Evolutionary conservation across 257 asterid genomes (phyloP).

Genomic region (Cordia subcordata): DNA sequence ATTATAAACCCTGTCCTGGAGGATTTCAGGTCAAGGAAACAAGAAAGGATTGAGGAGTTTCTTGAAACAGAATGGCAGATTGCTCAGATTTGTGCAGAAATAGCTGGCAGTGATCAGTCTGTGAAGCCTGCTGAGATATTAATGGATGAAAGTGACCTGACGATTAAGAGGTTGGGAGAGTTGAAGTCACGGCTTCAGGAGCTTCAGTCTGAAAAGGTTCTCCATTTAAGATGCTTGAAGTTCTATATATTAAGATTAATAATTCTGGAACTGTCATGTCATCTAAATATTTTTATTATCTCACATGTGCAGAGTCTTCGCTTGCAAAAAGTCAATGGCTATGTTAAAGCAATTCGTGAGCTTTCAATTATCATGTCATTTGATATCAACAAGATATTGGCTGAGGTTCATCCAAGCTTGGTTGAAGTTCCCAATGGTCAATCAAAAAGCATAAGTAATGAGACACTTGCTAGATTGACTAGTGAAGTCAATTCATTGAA

Average conservation of each 20-base stretch:
- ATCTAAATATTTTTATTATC: no score
- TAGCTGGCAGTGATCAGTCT: conserved; percentile 51
- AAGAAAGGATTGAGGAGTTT: conserved; percentile 55
- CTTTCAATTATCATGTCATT: conserved; percentile 67
- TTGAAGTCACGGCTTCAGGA: conserved; percentile 57
- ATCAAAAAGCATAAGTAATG: conserved; percentile 65
- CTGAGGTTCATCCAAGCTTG: conserved; percentile 58
- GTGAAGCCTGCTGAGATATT: conserved; percentile 28
- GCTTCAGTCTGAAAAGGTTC: conserved; percentile 68
- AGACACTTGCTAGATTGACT: conserved; percentile 60
- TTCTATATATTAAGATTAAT: not conserved
- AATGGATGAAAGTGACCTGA: conserved; percentile 60
- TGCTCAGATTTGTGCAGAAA: conserved; percentile 58
- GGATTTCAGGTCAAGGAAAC: conserved; percentile 49
- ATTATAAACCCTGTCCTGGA: conserved; percentile 47
- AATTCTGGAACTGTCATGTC: no score
- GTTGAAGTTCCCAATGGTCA: conserved; percentile 37
- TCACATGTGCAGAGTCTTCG: conserved; percentile 72
- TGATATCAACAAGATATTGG: conserved; percentile 54
- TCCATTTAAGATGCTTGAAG: not conserved
- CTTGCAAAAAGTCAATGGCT: conserved; percentile 49
- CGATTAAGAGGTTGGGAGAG: conserved; percentile 53
- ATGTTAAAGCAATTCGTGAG: conserved; percentile 41
- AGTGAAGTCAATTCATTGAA: conserved; percentile 48
- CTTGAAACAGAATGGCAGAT: conserved; percentile 47